A percentile compares a stretch with the other conserved stretches of the same genome.
These are phyloP conservation scores for Fusarium sp. DNA, from an alignment of 2,329 filamentous ascomycete species.

Conservation along the genomic window DNA sequence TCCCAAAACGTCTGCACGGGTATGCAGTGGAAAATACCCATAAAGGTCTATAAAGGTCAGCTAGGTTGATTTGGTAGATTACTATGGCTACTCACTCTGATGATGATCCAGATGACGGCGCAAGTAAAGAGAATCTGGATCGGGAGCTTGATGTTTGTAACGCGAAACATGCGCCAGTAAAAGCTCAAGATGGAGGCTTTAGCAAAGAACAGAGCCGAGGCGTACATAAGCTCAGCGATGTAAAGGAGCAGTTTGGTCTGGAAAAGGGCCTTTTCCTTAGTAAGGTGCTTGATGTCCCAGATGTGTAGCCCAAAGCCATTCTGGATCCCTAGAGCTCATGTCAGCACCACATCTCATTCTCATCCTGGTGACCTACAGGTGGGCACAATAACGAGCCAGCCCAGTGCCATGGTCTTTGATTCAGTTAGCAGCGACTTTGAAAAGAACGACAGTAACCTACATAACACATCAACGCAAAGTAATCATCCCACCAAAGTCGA, in stretches of 20 bases:
- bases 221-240: conserved; percentile 43
- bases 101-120: conserved; percentile 42
- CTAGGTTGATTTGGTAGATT: conserved; percentile 5
- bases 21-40: conserved; percentile 33
- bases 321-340: conserved; percentile 10
- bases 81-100: conserved; percentile 25
- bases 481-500: conserved; percentile 34
- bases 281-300: conserved; percentile 11
- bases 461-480: conserved; percentile 29
- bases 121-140: conserved; percentile 40
- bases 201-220: conserved; percentile 39
- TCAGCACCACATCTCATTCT: neutral
- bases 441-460: neutral
- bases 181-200: conserved; percentile 44
- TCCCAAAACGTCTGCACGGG: conserved; percentile 35
- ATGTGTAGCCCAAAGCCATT: conserved; percentile 33
- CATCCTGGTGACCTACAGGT: conserved; percentile 4
- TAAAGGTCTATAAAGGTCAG: conserved; percentile 24
- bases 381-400: conserved; percentile 30
- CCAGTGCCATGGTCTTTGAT: conserved; percentile 19
- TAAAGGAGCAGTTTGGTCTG: conserved; percentile 23
- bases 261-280: conserved; percentile 11
- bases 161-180: conserved; percentile 47
- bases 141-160: conserved; percentile 38
- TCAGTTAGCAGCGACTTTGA: neutral